phyloP scores from a whole-genome alignment of 805 yeast species.

The Kluyveromyces nonfermentans region DNA sequence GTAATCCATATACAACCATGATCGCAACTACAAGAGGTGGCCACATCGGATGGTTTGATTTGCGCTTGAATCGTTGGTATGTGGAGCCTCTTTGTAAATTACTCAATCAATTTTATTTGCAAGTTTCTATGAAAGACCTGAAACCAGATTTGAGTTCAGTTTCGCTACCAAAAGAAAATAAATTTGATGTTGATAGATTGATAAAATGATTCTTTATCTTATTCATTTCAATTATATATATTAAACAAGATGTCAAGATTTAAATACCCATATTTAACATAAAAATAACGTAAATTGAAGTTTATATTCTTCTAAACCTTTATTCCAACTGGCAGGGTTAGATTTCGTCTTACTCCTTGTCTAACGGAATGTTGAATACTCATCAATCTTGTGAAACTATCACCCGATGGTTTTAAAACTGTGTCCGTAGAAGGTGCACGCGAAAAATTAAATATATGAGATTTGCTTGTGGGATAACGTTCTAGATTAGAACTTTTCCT shows the following conservation, averaged over 20 bases:
- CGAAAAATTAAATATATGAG: conserved; percentile 3
- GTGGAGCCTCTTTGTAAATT: conserved; percentile 41
- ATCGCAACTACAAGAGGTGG: conserved; percentile 65
- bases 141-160: conserved; percentile 9
- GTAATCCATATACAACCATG: conserved; percentile 52
- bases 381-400: conserved; percentile 15
- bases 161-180: conserved; percentile 11
- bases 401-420: background rate
- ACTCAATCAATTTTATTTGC: conserved; percentile 28
- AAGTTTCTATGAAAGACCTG: conserved; percentile 20
- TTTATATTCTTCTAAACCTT: conserved; percentile 11
- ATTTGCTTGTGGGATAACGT: conserved; percentile 7
- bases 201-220: conserved; percentile 5
- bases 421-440: background rate
- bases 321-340: conserved; percentile 26
- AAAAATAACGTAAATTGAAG: background rate
- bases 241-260: no score
- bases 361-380: conserved; percentile 4
- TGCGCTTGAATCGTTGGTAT: conserved; percentile 59
- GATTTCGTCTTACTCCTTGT: conserved; percentile 17
- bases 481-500: conserved; percentile 5
- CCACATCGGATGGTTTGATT: conserved; percentile 70
- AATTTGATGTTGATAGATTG: conserved; percentile 6
- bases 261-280: background rate
- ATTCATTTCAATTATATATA: no score